Percentiles rank a stretch among this genome's conserved stretches.
Evolutionary conservation across 2,329 filamentous ascomycete species (phyloP).

Genomic region (Exophiala calicioides): DNA sequence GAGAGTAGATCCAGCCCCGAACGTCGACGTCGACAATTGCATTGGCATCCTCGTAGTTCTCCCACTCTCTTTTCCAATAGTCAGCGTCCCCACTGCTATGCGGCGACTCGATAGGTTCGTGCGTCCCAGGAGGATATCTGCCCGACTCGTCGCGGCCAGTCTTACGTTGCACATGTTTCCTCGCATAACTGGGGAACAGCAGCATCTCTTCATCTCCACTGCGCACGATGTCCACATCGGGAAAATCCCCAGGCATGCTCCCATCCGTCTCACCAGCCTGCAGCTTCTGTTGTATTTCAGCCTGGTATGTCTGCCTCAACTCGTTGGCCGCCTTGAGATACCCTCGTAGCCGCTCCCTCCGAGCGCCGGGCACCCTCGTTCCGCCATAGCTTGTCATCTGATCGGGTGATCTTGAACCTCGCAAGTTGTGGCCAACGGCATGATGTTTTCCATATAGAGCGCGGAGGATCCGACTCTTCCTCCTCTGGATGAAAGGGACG

Average conservation of each 20-base stretch:
- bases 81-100: conserved; percentile 62
- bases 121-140: conserved; percentile 32
- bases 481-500: conserved; percentile 42
- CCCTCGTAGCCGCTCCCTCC: conserved; percentile 74
- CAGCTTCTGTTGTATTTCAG: conserved; percentile 52
- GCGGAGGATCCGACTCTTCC: conserved; percentile 37
- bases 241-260: conserved; percentile 73
- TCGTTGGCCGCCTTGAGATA: conserved; percentile 73
- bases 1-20: conserved; percentile 90
- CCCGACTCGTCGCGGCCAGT: conserved; percentile 31
- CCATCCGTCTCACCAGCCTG: conserved; percentile 48
- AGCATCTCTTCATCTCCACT: conserved; percentile 90
- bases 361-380: conserved; percentile 63
- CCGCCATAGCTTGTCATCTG: conserved; percentile 32
- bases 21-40: conserved; percentile 93
- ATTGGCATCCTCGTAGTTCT: conserved; percentile 75
- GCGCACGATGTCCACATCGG: conserved; percentile 76
- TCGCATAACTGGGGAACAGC: conserved; percentile 90
- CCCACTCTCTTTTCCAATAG: conserved; percentile 78
- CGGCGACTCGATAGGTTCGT: conserved; percentile 44
- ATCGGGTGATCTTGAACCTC: conserved; percentile 23
- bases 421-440: conserved; percentile 15
- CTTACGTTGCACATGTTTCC: conserved; percentile 63
- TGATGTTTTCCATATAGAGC: conserved; percentile 33
- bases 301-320: conserved; percentile 66